Base-by-base conservation (phyloP, 2,329 filamentous ascomycete species). In the Paradendryphiella salina region DNA sequence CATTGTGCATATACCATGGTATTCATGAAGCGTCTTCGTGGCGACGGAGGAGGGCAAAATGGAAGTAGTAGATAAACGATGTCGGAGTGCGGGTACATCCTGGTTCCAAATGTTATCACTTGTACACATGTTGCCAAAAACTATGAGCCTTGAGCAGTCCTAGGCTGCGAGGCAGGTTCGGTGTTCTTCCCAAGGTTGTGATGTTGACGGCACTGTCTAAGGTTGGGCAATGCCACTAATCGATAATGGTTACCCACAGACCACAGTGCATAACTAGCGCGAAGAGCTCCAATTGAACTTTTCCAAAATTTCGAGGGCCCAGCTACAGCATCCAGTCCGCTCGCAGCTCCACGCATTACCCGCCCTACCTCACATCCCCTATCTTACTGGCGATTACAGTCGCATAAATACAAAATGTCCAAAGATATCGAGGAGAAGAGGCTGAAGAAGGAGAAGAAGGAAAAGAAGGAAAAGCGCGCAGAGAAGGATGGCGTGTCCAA, bases 381-480 rank as follows among this genome's bases (percentile, higher is more conserved):
- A 32, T 17, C 8, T 32, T 31, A 45, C 37, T 36, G 17, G 9
- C 46, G 31, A 41, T 31, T 26, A 28, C 37, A 34, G 37, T 52
- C 46, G 50, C 36, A 47, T 18, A 39, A 10, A 33, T 40, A 43
- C 57, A 65, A 41, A 56, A 73, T 73, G 70, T 67, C 63, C 56
- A 75, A 76, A 57, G 68, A 70, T 50, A 56, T 61, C 17, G 60
- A 68, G 46, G 73, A 73, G 59, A 73, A 73, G 65, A 75, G 69
- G 61, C 50, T 70, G 40, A 72, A 71, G 64, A 73, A 78, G 68
- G 73, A 75, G 46, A 77, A 76, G 71, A 81, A 75, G 57, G 76
- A 76, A 61, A 81, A 89, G 81, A 87, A 88, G 78, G 85, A 89
- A 63, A 88, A 88, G 83, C 83, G 75, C 56, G 62, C 70, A 23